Conservation (phyloP, 495 filamentous ascomycete genomes). For the Thermothielavioides terrestris region DNA sequence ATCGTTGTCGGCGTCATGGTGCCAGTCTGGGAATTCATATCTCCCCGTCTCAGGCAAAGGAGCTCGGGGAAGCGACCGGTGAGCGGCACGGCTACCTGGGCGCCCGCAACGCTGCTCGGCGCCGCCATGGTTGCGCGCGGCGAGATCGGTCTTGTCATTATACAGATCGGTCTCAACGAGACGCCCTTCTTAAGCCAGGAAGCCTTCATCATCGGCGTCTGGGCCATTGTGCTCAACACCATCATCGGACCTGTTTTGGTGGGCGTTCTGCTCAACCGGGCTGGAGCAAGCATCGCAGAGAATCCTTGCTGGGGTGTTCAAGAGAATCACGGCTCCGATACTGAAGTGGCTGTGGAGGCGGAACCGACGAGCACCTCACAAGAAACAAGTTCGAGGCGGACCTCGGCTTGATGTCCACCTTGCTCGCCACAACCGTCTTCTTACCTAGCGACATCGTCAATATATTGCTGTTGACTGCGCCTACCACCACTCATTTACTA, state of each 20-base stretch:
- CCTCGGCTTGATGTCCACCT: background rate
- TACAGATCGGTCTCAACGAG: constrained; percentile 48
- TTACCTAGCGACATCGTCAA: too few relatives aligned
- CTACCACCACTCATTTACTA: too few relatives aligned
- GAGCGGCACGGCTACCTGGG: constrained; percentile 21
- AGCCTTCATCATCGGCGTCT: constrained; percentile 57
- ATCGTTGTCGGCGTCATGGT: constrained; percentile 55
- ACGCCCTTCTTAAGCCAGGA: constrained; percentile 19
- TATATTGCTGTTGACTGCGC: too few relatives aligned
- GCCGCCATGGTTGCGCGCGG: constrained; percentile 64
- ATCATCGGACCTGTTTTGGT: constrained; percentile 62
- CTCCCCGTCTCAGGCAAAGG: background rate
- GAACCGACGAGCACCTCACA: background rate
- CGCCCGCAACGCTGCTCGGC: constrained; percentile 19
- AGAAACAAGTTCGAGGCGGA: background rate
- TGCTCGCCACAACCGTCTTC: background rate
- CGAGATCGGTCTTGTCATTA: constrained; percentile 73
- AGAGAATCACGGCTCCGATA: background rate
- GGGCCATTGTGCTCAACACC: constrained; percentile 71
- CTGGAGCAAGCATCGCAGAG: too few relatives aligned
- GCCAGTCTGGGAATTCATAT: constrained; percentile 25
- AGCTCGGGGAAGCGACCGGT: background rate
- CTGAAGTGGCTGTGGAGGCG: background rate
- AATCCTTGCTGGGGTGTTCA: constrained; percentile 20
- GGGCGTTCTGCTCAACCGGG: too few relatives aligned